phyloP scores from a whole-genome alignment of 1,284 basidiomycete genomes.

The Trametes hirsuta region DNA sequence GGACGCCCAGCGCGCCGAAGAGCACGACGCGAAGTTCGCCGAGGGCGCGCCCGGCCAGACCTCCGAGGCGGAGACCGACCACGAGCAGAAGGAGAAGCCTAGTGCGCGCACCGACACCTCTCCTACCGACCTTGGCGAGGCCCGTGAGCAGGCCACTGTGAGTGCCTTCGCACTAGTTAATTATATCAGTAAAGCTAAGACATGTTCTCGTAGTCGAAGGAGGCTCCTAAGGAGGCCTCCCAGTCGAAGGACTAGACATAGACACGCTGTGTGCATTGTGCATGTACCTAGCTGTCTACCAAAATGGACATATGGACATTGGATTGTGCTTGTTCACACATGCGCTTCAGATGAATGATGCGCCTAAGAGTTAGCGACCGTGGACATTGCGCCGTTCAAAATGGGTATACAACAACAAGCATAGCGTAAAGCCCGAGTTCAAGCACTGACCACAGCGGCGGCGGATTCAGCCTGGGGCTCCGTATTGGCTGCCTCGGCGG shows the following conservation, averaged over 20 bases:
- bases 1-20: conserved; percentile 26
- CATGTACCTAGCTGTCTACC: conserved; percentile 19
- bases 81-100: conserved; percentile 29
- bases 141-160: conserved; percentile 22
- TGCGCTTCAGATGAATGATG: too few species aligned
- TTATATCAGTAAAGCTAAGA: neutral
- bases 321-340: neutral
- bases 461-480: too few species aligned
- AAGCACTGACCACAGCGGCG: too few species aligned
- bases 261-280: conserved; percentile 9
- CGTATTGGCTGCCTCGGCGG: too few species aligned
- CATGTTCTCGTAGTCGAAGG: conserved; percentile 19
- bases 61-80: conserved; percentile 25
- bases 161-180: neutral
- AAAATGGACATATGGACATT: neutral
- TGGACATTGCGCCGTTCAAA: too few species aligned
- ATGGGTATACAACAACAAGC: too few species aligned
- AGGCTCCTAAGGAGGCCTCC: conserved; percentile 29
- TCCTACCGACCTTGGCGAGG: conserved; percentile 23
- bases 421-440: too few species aligned
- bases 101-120: conserved; percentile 14
- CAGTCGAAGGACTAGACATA: conserved; percentile 11
- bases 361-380: too few species aligned
- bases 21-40: conserved; percentile 19
- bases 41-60: conserved; percentile 25